Conservation (phyloP, 225 moss, liverwort and hornwort genomes). For the Sphagnum contortum region DNA sequence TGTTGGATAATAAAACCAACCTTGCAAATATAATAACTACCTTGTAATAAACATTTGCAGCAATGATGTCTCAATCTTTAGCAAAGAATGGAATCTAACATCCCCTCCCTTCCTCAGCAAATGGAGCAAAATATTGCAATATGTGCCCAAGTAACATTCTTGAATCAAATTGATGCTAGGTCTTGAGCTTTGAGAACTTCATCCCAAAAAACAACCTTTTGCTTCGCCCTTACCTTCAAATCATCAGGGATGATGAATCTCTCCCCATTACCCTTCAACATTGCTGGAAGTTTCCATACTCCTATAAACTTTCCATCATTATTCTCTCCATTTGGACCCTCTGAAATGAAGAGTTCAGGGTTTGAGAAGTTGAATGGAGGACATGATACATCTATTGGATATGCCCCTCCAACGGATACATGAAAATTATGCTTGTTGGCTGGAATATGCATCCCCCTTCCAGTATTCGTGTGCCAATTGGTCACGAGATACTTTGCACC, state of each 20-base stretch:
- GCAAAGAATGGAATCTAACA: too few relatives aligned
- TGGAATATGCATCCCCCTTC: conserved; percentile 14
- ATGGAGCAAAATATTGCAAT: too few relatives aligned
- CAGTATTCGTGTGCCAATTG: conserved; percentile 52
- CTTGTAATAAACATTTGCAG: too few relatives aligned
- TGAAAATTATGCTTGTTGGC: conserved; percentile 29
- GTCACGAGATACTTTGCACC: conserved; percentile 50
- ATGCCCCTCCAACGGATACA: conserved; percentile 34
- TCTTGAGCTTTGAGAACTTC: conserved; percentile 1
- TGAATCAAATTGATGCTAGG: too few relatives aligned
- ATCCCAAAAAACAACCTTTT: conserved; percentile 9
- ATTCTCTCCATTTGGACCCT: conserved; percentile 38
- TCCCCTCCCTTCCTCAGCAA: too few relatives aligned
- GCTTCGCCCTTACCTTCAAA: conserved; percentile 3
- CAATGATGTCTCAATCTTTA: too few relatives aligned
- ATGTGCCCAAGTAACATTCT: too few relatives aligned
- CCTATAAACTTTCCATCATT: conserved; percentile 42
- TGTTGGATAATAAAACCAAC: too few relatives aligned
- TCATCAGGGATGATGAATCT: conserved; percentile 20
- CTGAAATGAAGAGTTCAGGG: conserved; percentile 46
- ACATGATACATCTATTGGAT: conserved; percentile 52
- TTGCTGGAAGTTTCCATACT: conserved; percentile 49
- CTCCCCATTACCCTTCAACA: conserved; percentile 40
- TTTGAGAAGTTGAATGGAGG: conserved; percentile 65
- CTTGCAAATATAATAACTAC: too few relatives aligned